Evolutionary conservation across 805 yeast species (phyloP).

Genomic region (Wickerhamiella qilinensis): DNA sequence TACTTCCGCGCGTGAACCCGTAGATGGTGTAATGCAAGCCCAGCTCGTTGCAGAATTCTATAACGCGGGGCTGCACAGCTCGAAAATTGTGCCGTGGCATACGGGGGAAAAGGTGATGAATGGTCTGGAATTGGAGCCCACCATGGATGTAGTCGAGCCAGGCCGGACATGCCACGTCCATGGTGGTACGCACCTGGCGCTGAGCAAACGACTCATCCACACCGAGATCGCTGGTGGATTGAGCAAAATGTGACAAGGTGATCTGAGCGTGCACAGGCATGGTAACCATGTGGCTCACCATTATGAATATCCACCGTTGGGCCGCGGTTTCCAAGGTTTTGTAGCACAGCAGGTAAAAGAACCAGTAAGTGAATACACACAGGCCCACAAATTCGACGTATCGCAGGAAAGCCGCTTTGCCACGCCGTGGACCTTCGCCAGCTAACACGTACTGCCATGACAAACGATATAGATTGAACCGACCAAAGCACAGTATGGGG

Average conservation of each 20-base stretch:
- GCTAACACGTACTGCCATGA: constrained; percentile 61
- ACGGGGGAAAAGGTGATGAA: constrained; percentile 81
- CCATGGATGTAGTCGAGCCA: constrained; percentile 90
- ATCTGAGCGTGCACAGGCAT: constrained; percentile 92
- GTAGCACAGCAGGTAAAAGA: constrained; percentile 45
- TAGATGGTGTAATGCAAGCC: constrained; percentile 72
- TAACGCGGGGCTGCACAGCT: constrained; percentile 51
- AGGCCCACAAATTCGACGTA: constrained; percentile 63
- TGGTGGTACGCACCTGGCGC: constrained; percentile 74
- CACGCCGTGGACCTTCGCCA: constrained; percentile 69
- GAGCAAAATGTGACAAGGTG: constrained; percentile 79
- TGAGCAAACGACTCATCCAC: constrained; percentile 62
- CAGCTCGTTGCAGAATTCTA: constrained; percentile 57
- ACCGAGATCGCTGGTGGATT: constrained; percentile 82
- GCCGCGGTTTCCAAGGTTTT: constrained; percentile 36
- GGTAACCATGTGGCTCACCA: constrained; percentile 65
- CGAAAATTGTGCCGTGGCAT: constrained; percentile 79
- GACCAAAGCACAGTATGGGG: constrained; percentile 64
- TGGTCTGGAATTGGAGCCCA: constrained; percentile 81
- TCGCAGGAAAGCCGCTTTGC: constrained; percentile 76
- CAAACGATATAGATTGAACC: constrained; percentile 69
- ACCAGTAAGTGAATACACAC: constrained; percentile 63
- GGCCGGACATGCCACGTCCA: constrained; percentile 89
- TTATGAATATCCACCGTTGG: constrained; percentile 40
- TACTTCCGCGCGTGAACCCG: constrained; percentile 69